These are phyloP conservation scores for Irpex rosettiformis DNA, from an alignment of 1,284 basidiomycete genomes.

Conservation along the genomic window DNA sequence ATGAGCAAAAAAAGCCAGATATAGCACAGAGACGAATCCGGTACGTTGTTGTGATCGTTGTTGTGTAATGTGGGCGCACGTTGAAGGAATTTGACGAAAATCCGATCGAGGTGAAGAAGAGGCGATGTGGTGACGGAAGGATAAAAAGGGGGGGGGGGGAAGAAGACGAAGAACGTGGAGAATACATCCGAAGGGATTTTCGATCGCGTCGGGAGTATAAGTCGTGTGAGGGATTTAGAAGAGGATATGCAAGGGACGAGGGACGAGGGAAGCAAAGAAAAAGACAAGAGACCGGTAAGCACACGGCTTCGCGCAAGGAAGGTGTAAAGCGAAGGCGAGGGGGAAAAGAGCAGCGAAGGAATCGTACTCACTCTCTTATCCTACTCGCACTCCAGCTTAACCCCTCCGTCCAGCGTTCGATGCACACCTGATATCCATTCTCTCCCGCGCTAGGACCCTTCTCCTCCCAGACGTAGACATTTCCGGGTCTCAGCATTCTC, in stretches of 20 bases:
- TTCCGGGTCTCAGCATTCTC: slow-evolving; percentile 35
- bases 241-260: slow-evolving; percentile 3
- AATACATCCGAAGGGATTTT: neutral
- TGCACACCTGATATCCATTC: slow-evolving; percentile 32
- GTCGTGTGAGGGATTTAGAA: too few species aligned
- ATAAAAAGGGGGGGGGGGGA: neutral
- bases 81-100: too few species aligned
- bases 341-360: slow-evolving; percentile 13
- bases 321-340: slow-evolving; percentile 6
- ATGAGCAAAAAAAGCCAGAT: neutral
- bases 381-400: slow-evolving; percentile 34
- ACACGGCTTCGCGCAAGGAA: neutral
- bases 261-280: neutral
- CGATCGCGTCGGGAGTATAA: neutral
- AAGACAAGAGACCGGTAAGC: neutral
- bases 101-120: too few species aligned
- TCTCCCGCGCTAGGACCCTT: neutral
- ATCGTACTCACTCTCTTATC: slow-evolving; percentile 34
- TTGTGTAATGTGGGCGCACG: neutral
- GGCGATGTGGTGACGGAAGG: neutral
- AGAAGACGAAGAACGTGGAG: neutral
- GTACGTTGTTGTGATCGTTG: neutral
- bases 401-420: slow-evolving; percentile 27
- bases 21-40: neutral
- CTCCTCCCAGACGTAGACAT: slow-evolving; percentile 44